Base-by-base conservation (phyloP, 768 basidiomycete species). In the Sporobolomyces roseus region DNA sequence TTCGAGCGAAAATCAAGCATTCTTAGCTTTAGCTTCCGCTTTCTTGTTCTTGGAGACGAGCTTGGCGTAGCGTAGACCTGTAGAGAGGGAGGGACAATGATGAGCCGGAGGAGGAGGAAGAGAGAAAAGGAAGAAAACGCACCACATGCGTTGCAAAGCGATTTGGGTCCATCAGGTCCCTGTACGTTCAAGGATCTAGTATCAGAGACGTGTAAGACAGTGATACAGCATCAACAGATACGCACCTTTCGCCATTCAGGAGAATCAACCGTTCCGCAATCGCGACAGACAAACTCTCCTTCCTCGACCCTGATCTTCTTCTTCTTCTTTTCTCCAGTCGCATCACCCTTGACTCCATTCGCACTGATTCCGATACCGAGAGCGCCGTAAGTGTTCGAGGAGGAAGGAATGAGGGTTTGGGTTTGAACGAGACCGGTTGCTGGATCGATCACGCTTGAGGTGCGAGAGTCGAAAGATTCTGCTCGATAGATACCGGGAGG, bases 111-210 rank as follows among this genome's bases (percentile, higher is more conserved):
- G 14, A 6, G 23, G 7, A 23, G 13, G 23, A 41, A 38, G 36
- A 29, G 19, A 27, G 13, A 19, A 6, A 17, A 14, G 13, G 36
- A 43, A 33, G 23, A n/a, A 56, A 13, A 25, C 69, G 41, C 2
- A 49, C 93, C 93, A 73, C 93, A 97, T 3, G 93, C 93, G 79
- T 97, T 99, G 82, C 94, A 99, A 8, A 99, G 80, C 27, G 93
- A 94, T 81, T 99, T 99, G 1, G 94, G 92, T 41, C 94, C 94
- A 62, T 85, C 83, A 1, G 94, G 94, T 13, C 94, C 93, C 56
- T 66, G 43, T 13, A 25, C 29, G 33, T n/a, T 10, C 23, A 29
- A 46, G 21, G n/a, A 32, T 36, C n/a, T 6, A 29, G 16, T n/a
- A 5, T 27, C 38, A 13, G 38, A 16, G 9, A 7, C 10, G 21